Conservation (phyloP, 495 filamentous ascomycete genomes). For the Neurospora sp. region DNA sequence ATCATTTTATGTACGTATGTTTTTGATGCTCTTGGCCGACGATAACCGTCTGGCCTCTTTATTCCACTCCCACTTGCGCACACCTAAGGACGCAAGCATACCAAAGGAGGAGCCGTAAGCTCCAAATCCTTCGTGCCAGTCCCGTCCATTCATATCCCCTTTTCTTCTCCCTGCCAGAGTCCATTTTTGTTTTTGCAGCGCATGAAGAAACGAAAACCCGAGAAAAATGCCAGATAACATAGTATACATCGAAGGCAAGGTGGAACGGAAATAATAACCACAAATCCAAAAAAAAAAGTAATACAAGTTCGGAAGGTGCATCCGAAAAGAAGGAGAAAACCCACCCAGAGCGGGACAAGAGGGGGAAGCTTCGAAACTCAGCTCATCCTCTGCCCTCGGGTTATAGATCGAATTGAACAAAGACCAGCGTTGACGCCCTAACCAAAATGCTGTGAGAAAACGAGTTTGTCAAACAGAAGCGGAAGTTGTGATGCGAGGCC, state of each 20-base stretch:
- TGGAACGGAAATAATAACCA: neutral
- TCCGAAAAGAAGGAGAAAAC: neutral
- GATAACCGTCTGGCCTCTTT: neutral
- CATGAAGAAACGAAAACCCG: neutral
- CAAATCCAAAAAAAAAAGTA: neutral
- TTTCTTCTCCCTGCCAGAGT: neutral
- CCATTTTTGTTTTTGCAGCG: neutral
- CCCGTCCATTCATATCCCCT: neutral
- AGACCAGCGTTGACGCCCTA: constrained; percentile 1
- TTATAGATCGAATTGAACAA: neutral
- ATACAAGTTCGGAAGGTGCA: constrained; percentile 1
- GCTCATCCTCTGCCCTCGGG: neutral
- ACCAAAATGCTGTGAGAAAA: neutral
- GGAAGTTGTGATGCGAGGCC: neutral
- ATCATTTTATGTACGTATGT: neutral
- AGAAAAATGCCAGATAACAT: neutral
- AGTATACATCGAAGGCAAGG: constrained; percentile 4
- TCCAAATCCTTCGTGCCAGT: neutral
- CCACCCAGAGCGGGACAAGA: neutral
- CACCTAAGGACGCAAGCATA: neutral
- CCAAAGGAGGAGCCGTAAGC: neutral
- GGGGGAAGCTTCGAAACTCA: neutral
- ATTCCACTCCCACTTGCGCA: neutral
- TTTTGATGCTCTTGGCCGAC: neutral
- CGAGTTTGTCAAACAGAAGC: neutral